Conservation (phyloP, 257 asterid genomes). For the Petunia axillaris region DNA sequence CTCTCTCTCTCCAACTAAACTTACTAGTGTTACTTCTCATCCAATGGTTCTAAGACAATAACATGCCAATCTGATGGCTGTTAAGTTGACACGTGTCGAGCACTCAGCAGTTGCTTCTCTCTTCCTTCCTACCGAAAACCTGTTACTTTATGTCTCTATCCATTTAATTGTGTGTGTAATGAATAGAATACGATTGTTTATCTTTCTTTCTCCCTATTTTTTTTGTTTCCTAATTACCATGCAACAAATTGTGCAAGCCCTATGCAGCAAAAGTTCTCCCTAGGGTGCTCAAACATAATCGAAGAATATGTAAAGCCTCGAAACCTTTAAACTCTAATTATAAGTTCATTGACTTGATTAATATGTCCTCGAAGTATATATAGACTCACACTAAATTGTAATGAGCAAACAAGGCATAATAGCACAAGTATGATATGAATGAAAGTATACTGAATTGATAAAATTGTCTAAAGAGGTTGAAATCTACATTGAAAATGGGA, state of each 20-base stretch:
- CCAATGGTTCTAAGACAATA: background rate
- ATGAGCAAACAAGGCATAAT: too few species aligned
- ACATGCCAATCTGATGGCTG: conserved; percentile 30
- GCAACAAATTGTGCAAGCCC: conserved; percentile 16
- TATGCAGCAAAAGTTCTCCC: background rate
- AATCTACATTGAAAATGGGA: too few species aligned
- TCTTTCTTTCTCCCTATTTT: conserved; percentile 21
- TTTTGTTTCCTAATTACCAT: conserved; percentile 27
- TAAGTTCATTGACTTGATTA: too few species aligned
- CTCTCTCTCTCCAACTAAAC: conserved; percentile 11
- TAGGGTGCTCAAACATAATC: background rate
- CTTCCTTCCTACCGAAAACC: conserved; percentile 69
- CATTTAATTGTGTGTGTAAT: conserved; percentile 16
- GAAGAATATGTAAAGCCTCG: too few species aligned
- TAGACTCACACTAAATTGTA: too few species aligned
- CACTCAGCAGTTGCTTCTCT: conserved; percentile 54
- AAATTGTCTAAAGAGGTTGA: too few species aligned
- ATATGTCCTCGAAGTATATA: too few species aligned
- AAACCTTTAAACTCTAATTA: too few species aligned
- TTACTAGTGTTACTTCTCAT: background rate
- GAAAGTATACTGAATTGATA: too few species aligned
- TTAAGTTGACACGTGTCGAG: conserved; percentile 44
- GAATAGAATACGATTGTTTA: conserved; percentile 13
- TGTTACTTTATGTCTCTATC: conserved; percentile 79
- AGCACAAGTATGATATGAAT: too few species aligned